phyloP scores from a whole-genome alignment of 139 green algal species.

The Tetratostichococcus sp. region DNA sequence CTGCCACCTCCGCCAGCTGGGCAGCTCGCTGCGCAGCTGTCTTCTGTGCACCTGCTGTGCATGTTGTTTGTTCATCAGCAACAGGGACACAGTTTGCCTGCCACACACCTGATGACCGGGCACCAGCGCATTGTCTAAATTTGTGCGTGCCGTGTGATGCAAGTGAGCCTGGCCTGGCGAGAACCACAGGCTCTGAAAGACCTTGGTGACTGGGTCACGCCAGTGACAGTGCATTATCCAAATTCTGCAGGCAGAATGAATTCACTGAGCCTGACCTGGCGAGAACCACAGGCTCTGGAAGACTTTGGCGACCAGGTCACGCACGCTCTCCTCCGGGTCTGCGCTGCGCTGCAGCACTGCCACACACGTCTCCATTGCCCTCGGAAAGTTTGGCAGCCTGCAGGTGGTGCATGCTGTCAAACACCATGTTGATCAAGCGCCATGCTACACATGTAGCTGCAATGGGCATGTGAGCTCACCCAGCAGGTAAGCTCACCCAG shows the following conservation, averaged over 20 bases:
- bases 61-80: no score
- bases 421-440: no score
- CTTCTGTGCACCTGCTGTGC: not conserved
- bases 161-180: slow-evolving; percentile 1
- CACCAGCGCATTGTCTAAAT: no score
- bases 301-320: slow-evolving; percentile 47
- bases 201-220: slow-evolving; percentile 44
- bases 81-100: no score
- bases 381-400: slow-evolving; percentile 34
- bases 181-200: slow-evolving; percentile 56
- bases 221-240: no score
- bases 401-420: no score
- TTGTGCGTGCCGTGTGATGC: no score
- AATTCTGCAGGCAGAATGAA: no score
- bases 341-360: slow-evolving; percentile 44
- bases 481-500: no score
- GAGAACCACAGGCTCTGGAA: slow-evolving; percentile 54
- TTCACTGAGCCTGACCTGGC: not conserved
- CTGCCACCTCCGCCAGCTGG: slow-evolving; percentile 45
- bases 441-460: no score
- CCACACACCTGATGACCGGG: no score
- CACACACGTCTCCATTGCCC: slow-evolving; percentile 48
- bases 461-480: no score
- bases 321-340: slow-evolving; percentile 57
- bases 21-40: slow-evolving; percentile 18